phyloP scores from a whole-genome alignment of 495 filamentous ascomycete genomes.

The Podospora conica region DNA sequence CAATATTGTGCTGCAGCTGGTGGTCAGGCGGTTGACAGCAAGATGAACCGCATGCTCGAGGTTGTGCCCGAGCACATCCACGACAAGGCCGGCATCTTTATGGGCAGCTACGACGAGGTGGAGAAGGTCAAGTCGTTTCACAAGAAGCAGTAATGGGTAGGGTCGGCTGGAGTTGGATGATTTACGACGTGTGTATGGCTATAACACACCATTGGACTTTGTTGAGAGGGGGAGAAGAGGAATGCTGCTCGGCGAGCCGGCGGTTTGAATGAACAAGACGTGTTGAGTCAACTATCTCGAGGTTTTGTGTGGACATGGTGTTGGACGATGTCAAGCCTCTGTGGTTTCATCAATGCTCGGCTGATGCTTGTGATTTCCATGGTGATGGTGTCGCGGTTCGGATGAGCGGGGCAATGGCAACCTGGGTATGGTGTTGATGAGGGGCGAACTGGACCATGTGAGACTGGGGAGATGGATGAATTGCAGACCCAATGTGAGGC shows the following conservation, averaged over 20 bases:
- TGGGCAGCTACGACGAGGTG: conserved; percentile 90
- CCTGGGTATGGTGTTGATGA: neutral
- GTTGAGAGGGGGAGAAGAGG: neutral
- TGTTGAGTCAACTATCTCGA: neutral
- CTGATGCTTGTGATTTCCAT: neutral
- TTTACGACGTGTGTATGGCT: neutral
- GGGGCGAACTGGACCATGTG: neutral
- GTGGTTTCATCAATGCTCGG: neutral
- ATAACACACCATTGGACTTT: too few species aligned
- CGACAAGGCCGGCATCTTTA: conserved; percentile 90
- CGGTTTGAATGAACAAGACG: neutral
- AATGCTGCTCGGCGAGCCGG: neutral
- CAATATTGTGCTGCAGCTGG: conserved; percentile 51
- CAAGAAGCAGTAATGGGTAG: conserved; percentile 27
- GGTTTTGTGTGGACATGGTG: neutral
- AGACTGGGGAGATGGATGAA: neutral
- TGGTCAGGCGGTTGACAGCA: conserved; percentile 82
- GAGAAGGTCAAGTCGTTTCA: conserved; percentile 81
- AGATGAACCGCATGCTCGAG: conserved; percentile 81
- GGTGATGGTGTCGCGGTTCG: neutral
- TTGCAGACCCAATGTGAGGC: neutral
- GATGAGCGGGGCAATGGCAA: conserved; percentile 3
- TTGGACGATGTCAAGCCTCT: neutral
- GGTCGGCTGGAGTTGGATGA: conserved; percentile 2
- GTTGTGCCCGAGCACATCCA: conserved; percentile 92